Evolutionary conservation across 139 green algal genomes (phyloP).

Genomic region (Axilococcus clingmanii): DNA sequence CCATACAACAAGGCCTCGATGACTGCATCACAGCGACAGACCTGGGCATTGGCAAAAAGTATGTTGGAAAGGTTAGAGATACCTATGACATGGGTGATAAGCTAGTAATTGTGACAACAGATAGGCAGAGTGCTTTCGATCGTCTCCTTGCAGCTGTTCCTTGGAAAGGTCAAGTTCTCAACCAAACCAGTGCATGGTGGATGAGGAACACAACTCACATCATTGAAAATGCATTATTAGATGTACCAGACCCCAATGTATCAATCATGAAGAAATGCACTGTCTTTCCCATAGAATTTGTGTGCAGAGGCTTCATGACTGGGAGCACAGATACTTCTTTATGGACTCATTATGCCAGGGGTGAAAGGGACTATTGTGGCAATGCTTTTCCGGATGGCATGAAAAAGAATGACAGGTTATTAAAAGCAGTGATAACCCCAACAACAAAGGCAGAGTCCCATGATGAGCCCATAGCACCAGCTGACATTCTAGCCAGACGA

Average conservation of each 20-base stretch:
- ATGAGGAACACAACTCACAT: constrained; percentile 84
- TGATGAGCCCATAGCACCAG: constrained; percentile 79
- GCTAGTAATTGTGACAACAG: constrained; percentile 91
- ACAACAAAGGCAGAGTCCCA: constrained; percentile 91
- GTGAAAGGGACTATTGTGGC: constrained; percentile 86
- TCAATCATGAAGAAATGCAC: constrained; percentile 84
- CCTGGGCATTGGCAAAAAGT: constrained; percentile 32
- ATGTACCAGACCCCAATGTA: constrained; percentile 85
- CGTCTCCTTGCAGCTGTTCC: constrained; percentile 81
- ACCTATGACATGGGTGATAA: constrained; percentile 85
- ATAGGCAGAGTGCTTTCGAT: constrained; percentile 95
- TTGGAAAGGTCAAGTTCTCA: constrained; percentile 95
- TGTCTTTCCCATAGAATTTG: constrained; percentile 98
- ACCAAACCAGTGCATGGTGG: constrained; percentile 94
- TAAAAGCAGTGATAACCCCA: constrained; percentile 83
- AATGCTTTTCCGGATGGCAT: constrained; percentile 91
- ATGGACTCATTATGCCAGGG: constrained; percentile 93
- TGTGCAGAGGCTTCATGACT: constrained; percentile 93
- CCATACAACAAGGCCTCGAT: constrained; percentile 39
- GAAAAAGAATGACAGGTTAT: constrained; percentile 79
- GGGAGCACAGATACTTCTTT: constrained; percentile 92
- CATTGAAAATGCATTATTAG: constrained; percentile 45
- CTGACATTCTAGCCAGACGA: constrained; percentile 59
- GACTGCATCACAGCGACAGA: constrained; percentile 45
- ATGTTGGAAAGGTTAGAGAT: constrained; percentile 88